phyloP scores from a whole-genome alignment of 495 filamentous ascomycete species.

The Neurospora sp. region DNA sequence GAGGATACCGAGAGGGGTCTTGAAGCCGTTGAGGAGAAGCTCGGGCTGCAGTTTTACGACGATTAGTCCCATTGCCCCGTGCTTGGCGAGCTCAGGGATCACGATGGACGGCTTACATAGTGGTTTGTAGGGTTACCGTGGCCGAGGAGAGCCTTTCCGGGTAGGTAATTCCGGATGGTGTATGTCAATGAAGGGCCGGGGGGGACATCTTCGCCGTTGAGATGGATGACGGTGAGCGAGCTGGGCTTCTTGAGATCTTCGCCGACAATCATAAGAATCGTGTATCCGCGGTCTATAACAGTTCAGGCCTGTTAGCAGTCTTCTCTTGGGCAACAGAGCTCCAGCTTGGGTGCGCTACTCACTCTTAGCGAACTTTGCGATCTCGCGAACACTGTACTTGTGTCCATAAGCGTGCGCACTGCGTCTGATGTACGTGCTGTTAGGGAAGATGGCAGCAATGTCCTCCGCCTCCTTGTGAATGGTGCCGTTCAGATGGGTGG shows the following conservation, averaged over 20 bases:
- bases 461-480: slow-evolving; percentile 72
- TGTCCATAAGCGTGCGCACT: slow-evolving; percentile 68
- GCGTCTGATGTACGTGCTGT: slow-evolving; percentile 73
- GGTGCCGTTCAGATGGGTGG: slow-evolving; percentile 74
- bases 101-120: slow-evolving; percentile 29
- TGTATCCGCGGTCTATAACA: slow-evolving; percentile 55
- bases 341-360: background rate
- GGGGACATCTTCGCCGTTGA: slow-evolving; percentile 43
- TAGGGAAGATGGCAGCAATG: slow-evolving; percentile 73
- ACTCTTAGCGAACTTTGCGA: slow-evolving; percentile 68
- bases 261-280: slow-evolving; percentile 66
- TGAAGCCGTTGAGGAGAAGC: slow-evolving; percentile 90
- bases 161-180: slow-evolving; percentile 71
- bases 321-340: background rate
- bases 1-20: slow-evolving; percentile 83
- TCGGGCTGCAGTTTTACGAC: slow-evolving; percentile 45
- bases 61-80: slow-evolving; percentile 3
- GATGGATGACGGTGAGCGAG: slow-evolving; percentile 68
- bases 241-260: slow-evolving; percentile 75
- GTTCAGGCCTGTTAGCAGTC: slow-evolving; percentile 1
- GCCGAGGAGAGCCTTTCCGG: slow-evolving; percentile 71
- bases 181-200: slow-evolving; percentile 68
- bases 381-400: slow-evolving; percentile 84
- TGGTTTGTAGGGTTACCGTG: slow-evolving; percentile 85
- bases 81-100: background rate